These are phyloP conservation scores for Chaetomium strumarium DNA, from an alignment of 2,329 filamentous ascomycete genomes.

Conservation along the genomic window DNA sequence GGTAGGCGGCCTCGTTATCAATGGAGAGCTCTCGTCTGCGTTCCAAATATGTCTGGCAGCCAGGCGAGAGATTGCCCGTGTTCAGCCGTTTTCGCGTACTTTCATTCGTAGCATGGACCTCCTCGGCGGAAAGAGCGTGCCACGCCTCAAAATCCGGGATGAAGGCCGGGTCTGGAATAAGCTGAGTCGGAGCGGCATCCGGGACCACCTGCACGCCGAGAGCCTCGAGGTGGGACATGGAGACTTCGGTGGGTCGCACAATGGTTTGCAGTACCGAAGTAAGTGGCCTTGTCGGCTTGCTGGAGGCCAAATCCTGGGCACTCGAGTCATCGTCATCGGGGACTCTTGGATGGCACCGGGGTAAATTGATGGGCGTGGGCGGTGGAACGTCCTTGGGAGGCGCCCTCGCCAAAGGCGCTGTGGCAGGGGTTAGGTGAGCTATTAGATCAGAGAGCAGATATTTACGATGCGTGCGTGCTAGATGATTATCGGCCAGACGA, in stretches of 20 bases:
- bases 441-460: conserved; percentile 14
- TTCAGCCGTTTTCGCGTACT: conserved; percentile 44
- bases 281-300: conserved; percentile 33
- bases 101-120: conserved; percentile 44
- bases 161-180: conserved; percentile 49
- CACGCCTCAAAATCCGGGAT: conserved; percentile 50
- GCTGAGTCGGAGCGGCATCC: conserved; percentile 41
- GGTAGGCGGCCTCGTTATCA: conserved; percentile 53
- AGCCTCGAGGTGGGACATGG: conserved; percentile 47
- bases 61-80: conserved; percentile 51
- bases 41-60: conserved; percentile 53
- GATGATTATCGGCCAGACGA: conserved; percentile 7
- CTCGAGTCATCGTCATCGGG: conserved; percentile 16
- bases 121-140: conserved; percentile 44
- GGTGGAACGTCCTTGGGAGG: conserved; percentile 49
- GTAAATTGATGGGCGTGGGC: conserved; percentile 50
- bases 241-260: conserved; percentile 46
- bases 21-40: conserved; percentile 52
- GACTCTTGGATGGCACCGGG: conserved; percentile 35
- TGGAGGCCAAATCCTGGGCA: conserved; percentile 5
- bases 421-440: conserved; percentile 20
- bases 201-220: conserved; percentile 51
- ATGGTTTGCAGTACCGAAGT: conserved; percentile 48
- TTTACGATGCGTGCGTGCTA: background rate
- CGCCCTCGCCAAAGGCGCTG: conserved; percentile 21